A percentile compares a stretch with the other conserved stretches of the same genome.
phyloP scores from a whole-genome alignment of 345 rosid species.

The Pseudoturritis turrita region DNA sequence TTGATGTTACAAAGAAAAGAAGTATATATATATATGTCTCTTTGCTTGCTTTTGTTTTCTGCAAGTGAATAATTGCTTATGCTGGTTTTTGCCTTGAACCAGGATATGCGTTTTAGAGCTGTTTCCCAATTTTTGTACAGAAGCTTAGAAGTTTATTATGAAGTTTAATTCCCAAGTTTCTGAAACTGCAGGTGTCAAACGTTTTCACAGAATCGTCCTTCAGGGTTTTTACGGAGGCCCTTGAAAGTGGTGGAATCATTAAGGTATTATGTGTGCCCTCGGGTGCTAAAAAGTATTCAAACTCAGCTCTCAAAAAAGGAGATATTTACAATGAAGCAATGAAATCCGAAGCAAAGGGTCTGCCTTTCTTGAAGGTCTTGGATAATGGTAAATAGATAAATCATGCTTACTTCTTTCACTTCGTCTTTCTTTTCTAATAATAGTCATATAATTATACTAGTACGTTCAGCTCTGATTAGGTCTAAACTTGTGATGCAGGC shows the following conservation, averaged over 20 bases:
- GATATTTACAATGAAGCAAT: conserved; percentile 73
- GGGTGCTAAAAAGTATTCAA: conserved; percentile 72
- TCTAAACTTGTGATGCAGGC: conserved; percentile 21
- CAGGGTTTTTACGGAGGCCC: conserved; percentile 67
- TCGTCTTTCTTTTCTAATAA: neutral
- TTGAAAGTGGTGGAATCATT: conserved; percentile 68
- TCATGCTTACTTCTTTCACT: neutral
- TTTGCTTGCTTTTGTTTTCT: conserved; percentile 3
- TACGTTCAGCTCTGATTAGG: neutral
- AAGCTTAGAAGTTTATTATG: neutral
- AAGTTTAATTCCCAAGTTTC: neutral
- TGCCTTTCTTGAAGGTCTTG: conserved; percentile 85
- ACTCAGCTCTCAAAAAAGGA: conserved; percentile 91
- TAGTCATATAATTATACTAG: neutral
- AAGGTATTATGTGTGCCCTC: conserved; percentile 77
- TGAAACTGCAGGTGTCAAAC: conserved; percentile 74
- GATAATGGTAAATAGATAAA: conserved; percentile 62
- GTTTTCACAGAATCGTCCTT: conserved; percentile 61
- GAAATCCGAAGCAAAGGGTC: conserved; percentile 95
- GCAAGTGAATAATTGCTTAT: neutral
- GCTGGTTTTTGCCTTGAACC: neutral
- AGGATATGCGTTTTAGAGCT: neutral
- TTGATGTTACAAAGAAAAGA: neutral
- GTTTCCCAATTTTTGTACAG: neutral
- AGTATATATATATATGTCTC: neutral